Conservation (phyloP, 2,329 filamentous ascomycete species). For the Ophiostoma sp. region DNA sequence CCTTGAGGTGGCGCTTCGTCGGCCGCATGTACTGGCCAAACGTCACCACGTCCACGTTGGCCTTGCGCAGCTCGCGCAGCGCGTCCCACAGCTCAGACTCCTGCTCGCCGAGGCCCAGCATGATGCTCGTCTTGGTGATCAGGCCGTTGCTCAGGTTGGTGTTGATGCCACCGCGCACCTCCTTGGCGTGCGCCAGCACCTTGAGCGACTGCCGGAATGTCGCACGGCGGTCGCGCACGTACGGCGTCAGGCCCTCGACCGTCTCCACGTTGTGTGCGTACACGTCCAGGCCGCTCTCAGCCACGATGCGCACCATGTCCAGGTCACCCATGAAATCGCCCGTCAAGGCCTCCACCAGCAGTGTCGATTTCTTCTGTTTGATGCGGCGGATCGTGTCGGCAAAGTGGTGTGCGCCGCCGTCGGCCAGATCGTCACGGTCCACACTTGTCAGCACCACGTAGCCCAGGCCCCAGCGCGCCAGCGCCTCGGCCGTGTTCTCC, state of each 20-base stretch:
- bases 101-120: constrained; percentile 91
- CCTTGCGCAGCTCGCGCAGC: constrained; percentile 69
- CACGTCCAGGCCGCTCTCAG: constrained; percentile 83
- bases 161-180: constrained; percentile 49
- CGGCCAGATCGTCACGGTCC: constrained; percentile 84
- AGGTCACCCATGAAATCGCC: constrained; percentile 82
- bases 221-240: constrained; percentile 82
- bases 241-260: constrained; percentile 81
- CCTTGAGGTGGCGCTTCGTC: constrained; percentile 95
- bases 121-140: constrained; percentile 98
- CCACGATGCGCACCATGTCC: constrained; percentile 81
- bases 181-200: constrained; percentile 78
- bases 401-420: constrained; percentile 85
- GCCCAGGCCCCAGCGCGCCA: constrained; percentile 86
- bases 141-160: constrained; percentile 43
- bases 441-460: constrained; percentile 94
- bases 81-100: constrained; percentile 80
- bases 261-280: constrained; percentile 98
- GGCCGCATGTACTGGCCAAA: constrained; percentile 99
- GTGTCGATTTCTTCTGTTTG: constrained; percentile 72
- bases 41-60: constrained; percentile 87
- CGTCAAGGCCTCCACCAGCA: constrained; percentile 78
- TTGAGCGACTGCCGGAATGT: constrained; percentile 80
- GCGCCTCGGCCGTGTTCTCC: constrained; percentile 90
- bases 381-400: constrained; percentile 92